phyloP scores from a whole-genome alignment of 23 red algal species.

The Gracilaria vermiculophylla region DNA sequence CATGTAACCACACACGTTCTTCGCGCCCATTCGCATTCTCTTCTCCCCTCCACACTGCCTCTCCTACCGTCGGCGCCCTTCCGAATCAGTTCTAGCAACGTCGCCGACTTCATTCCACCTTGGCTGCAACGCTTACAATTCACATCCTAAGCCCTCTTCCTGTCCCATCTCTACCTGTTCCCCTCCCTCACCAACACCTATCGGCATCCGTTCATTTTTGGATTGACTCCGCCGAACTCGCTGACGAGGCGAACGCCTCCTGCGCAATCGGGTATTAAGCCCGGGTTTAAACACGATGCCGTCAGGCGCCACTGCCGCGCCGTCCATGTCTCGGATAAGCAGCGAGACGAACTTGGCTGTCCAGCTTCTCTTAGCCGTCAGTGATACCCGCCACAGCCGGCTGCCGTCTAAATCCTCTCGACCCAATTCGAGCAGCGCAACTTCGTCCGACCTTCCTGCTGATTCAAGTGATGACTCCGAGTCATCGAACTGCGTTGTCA shows the following conservation, averaged over 20 bases:
- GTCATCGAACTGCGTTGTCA: neutral
- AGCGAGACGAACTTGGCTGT: slow-evolving; percentile 72
- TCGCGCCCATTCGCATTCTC: neutral
- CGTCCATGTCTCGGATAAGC: slow-evolving; percentile 45
- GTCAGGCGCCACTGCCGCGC: neutral
- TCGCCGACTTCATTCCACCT: neutral
- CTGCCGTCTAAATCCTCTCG: neutral
- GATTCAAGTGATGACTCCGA: slow-evolving; percentile 34
- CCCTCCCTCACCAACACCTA: no score
- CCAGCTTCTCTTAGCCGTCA: slow-evolving; percentile 57
- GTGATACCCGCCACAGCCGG: slow-evolving; percentile 9
- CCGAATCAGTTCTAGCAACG: neutral
- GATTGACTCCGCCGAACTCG: no score
- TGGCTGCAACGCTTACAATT: neutral
- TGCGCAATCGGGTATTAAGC: neutral
- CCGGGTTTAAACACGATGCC: neutral
- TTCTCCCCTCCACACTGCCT: neutral
- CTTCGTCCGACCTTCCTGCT: slow-evolving; percentile 6
- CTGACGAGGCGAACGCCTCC: neutral
- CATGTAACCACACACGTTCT: slow-evolving; percentile 50
- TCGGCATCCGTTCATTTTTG: no score
- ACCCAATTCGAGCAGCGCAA: slow-evolving; percentile 11
- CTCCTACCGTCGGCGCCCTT: neutral
- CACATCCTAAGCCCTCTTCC: neutral
- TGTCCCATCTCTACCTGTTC: neutral